These are phyloP conservation scores for Otatea glauca DNA, from an alignment of 176 grass and related monocot genomes.

Conservation along the genomic window DNA sequence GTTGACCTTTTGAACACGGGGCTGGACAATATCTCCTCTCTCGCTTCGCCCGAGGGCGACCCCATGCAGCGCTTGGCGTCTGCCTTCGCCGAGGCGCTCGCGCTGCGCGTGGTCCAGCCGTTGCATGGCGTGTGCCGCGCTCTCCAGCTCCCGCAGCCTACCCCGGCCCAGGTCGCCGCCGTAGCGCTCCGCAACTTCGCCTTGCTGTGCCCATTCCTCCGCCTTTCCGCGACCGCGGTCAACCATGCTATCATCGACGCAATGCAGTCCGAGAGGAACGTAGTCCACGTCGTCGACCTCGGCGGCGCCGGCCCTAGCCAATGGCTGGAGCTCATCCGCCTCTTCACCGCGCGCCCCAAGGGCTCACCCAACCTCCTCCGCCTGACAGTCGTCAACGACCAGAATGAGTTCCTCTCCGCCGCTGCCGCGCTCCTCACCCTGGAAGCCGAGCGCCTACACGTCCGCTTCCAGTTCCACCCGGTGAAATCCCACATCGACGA, in stretches of 20 bases:
- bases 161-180: neutral
- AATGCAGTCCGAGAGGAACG: constrained; percentile 31
- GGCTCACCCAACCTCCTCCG: constrained; percentile 46
- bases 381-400: constrained; percentile 50
- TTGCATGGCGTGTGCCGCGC: constrained; percentile 47
- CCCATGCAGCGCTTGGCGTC: constrained; percentile 63
- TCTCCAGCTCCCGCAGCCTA: neutral
- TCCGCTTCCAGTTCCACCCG: constrained; percentile 52
- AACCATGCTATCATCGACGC: constrained; percentile 59
- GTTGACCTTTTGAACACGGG: constrained; percentile 3
- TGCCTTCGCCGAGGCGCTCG: constrained; percentile 52
- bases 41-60: constrained; percentile 45
- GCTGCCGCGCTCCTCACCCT: constrained; percentile 35
- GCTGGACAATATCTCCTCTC: constrained; percentile 32
- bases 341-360: constrained; percentile 39
- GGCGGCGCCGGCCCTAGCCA: constrained; percentile 45
- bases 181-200: constrained; percentile 47
- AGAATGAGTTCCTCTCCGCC: constrained; percentile 44
- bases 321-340: constrained; percentile 59
- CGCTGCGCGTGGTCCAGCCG: constrained; percentile 36
- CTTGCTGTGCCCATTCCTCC: constrained; percentile 63
- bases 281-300: constrained; percentile 68
- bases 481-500: constrained; percentile 46
- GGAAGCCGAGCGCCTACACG: constrained; percentile 51
- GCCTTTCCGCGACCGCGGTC: constrained; percentile 31